Evolutionary conservation across 768 basidiomycete species (phyloP), one percentile per base, ranked within the genome.

Genomic region (Lactarius akahatsu): DNA sequence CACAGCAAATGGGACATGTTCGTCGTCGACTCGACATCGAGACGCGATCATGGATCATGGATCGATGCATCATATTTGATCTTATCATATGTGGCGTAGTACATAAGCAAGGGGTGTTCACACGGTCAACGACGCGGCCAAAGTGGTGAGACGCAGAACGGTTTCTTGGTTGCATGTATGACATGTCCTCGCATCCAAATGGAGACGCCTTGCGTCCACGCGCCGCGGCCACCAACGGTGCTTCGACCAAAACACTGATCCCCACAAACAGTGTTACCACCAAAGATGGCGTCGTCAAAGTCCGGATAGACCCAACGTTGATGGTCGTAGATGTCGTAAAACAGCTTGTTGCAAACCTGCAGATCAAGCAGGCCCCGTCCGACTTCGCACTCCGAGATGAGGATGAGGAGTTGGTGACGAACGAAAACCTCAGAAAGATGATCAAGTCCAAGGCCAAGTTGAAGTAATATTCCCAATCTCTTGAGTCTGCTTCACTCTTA

Each of bases 221-320:
- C 47, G 38, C 47, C 15, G n/a, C 30, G 40, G n/a, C 57, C 26
- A 7, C 62, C 57, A 63, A 70, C 54, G 41, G 72, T 60, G 65
- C 65, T 34, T 61, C 75, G 63, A 69, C 75, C 60, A 81, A 81
- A 75, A 54, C 78, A 7, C 80, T 92, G 38, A 84, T 92, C 2
- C 92, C 92, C 9, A 94, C 92, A 11, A 94, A 94, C 76, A 91
- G 83, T 64, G 91, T 94, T 59, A 87, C 90, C 3, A 92, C 89
- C 8, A 85, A 82, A 63, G 88, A 91, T 23, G 91, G 91, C 52
- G 87, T 87, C 54, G 91, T 94, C 26, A 87, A 91, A 68, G 88
- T 91, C 13, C 86, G 92, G 66, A 94, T 94, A 70, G 92, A 94
- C 74, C 89, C 90, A 18, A 87, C 91, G 6, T 80, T 94, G 36